These are phyloP conservation scores for Rachicladosporium sp. DNA, from an alignment of 2,329 filamentous ascomycete genomes.

Conservation along the genomic window DNA sequence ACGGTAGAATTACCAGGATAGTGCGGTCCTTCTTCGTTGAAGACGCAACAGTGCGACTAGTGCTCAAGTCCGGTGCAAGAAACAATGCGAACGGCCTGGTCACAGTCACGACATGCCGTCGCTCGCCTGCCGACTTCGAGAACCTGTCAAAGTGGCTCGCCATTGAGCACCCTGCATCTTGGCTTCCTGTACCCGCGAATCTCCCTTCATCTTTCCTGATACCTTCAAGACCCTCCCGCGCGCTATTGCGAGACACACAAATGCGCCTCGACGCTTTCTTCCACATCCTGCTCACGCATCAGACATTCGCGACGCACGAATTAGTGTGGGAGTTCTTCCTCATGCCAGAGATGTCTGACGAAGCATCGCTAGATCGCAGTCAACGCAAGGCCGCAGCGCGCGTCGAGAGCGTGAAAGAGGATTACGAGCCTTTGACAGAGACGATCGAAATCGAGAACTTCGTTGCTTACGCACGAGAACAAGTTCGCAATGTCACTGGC, in stretches of 20 bases:
- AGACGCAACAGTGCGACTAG: conserved; percentile 82
- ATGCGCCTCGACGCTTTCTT: conserved; percentile 76
- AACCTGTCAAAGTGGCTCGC: conserved; percentile 72
- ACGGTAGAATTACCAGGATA: conserved; percentile 79
- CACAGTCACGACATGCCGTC: conserved; percentile 85
- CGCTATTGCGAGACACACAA: conserved; percentile 79
- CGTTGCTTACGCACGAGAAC: conserved; percentile 79
- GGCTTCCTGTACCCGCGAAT: conserved; percentile 69
- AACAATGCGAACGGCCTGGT: conserved; percentile 63
- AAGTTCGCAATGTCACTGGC: conserved; percentile 72
- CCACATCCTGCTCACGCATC: conserved; percentile 72
- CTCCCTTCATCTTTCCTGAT: conserved; percentile 84
- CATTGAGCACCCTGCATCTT: conserved; percentile 87
- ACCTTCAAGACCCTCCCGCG: conserved; percentile 77
- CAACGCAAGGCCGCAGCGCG: conserved; percentile 74
- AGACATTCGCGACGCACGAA: conserved; percentile 90
- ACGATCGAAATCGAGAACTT: conserved; percentile 80
- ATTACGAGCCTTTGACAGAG: conserved; percentile 68
- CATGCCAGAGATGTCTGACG: conserved; percentile 80
- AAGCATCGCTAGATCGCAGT: conserved; percentile 81
- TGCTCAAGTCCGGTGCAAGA: conserved; percentile 85
- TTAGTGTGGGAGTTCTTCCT: conserved; percentile 99
- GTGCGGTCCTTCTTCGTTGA: conserved; percentile 96
- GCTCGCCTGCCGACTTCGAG: conserved; percentile 82
- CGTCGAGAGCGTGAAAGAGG: conserved; percentile 74